Conservation (phyloP, 306 rosid species). For the Sphenostylis stenocarpa region DNA sequence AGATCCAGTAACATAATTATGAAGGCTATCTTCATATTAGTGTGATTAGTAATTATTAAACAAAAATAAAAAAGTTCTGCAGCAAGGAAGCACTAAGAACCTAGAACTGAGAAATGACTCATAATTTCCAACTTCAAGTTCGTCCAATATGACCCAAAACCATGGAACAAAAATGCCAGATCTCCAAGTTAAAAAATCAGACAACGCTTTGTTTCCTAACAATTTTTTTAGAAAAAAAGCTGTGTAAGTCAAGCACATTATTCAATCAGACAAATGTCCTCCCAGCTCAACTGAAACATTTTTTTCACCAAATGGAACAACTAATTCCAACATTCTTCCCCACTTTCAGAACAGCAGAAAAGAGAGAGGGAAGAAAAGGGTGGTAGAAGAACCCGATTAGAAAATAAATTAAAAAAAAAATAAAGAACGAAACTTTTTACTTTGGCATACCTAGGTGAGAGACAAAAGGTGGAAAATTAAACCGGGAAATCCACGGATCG, state of each 20-base stretch:
- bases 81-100: background rate
- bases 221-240: background rate
- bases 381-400: slow-evolving; percentile 16
- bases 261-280: slow-evolving; percentile 17
- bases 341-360: slow-evolving; percentile 32
- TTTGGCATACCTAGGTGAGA: slow-evolving; percentile 47
- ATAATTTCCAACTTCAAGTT: slow-evolving; percentile 18
- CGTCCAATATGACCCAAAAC: background rate
- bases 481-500: slow-evolving; percentile 54
- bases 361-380: background rate
- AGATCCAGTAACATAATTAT: background rate
- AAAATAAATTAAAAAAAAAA: slow-evolving; percentile 14
- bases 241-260: background rate
- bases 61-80: background rate
- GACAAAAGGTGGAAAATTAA: slow-evolving; percentile 37
- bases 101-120: background rate
- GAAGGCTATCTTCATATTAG: background rate
- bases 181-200: slow-evolving; percentile 33
- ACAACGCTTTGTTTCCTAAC: slow-evolving; percentile 15
- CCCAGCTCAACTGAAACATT: slow-evolving; percentile 27
- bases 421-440: slow-evolving; percentile 5
- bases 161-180: slow-evolving; percentile 34
- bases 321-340: slow-evolving; percentile 26
- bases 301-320: slow-evolving; percentile 18
- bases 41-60: background rate